phyloP scores from a whole-genome alignment of 495 filamentous ascomycete species.

The Aspergillus diversus region DNA sequence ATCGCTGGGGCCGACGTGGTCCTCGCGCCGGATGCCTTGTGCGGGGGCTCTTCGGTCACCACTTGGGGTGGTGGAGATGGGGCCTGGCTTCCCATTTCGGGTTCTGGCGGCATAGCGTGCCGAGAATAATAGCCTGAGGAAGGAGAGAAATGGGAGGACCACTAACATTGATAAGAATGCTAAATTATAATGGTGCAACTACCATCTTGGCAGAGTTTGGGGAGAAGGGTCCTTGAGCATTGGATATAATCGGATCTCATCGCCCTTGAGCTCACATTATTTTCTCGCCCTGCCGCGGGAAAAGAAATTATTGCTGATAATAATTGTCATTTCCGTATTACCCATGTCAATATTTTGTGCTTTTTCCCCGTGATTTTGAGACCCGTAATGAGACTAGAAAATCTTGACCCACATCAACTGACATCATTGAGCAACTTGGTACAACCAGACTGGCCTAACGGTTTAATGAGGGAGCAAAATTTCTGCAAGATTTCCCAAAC shows the following conservation, averaged over 20 bases:
- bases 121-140: constrained; percentile 20
- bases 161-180: constrained; percentile 2
- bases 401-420: constrained; percentile 15
- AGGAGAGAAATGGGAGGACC: constrained; percentile 2
- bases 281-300: no score
- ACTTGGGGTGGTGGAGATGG: constrained; percentile 1
- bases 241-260: no score
- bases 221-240: background rate
- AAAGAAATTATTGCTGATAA: no score
- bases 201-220: constrained; percentile 16
- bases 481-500: no score
- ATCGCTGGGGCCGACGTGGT: constrained; percentile 8
- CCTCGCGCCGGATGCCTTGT: background rate
- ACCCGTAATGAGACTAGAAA: background rate
- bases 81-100: constrained; percentile 1
- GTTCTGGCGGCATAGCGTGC: constrained; percentile 9
- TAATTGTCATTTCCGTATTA: background rate
- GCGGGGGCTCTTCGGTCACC: constrained; percentile 16
- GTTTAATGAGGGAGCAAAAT: no score
- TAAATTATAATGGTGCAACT: constrained; percentile 3
- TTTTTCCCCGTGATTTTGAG: background rate
- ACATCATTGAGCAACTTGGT: constrained; percentile 20
- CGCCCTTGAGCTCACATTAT: no score
- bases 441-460: background rate
- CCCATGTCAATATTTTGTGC: background rate